Evolutionary conservation across 495 filamentous ascomycete species (phyloP), one percentile per base, ranked within the genome.

Genomic region (Penicillium salamii): DNA sequence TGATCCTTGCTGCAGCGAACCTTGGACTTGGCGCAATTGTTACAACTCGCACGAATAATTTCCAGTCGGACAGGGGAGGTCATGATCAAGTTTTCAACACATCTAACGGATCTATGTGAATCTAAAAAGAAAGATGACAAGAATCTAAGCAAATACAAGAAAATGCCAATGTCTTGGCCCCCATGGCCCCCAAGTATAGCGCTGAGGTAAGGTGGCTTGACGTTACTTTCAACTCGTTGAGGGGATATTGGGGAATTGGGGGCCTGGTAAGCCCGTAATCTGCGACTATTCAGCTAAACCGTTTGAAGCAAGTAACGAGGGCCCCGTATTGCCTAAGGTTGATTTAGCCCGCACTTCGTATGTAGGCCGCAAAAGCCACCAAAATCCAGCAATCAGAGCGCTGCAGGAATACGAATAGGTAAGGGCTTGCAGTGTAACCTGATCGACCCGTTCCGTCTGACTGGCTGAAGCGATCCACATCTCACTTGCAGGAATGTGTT

Each of bases 1-100:
- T 45, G 42, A 45, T 45, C 42, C 42, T 45, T 45, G 28, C 42
- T 45, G 42, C 42, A 45, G 28, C 42, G 42, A 21, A 45, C 42
- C 18, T 45, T 45, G 3, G 42, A 45, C 32, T 35, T 45, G 15
- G 42, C 42, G 17, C 42, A 45, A 23, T 45, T 45, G 32, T 45
- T 33, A 45, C 42, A 45, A 20, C 42, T 45, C 5, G 42, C 42
- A 35, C 42, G 42, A 45, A 45, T 45, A 20, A 45, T 45, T 34
- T 45, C 42, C 15, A 45, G 28, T 45, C 42, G 29, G 15, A 15
- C 34, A 37, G 34, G 7, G 15, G 34, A 37, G n/a, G 34, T 15
- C 34, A 37, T 37, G 13, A n/a, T n/a, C n/a, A n/a, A n/a, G n/a
- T n/a, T n/a, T n/a, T n/a, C n/a, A n/a, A n/a, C n/a, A n/a, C n/a